These are phyloP conservation scores for Podila epicladia DNA, from an alignment of 192 early-diverging fungal genomes.

Conservation along the genomic window DNA sequence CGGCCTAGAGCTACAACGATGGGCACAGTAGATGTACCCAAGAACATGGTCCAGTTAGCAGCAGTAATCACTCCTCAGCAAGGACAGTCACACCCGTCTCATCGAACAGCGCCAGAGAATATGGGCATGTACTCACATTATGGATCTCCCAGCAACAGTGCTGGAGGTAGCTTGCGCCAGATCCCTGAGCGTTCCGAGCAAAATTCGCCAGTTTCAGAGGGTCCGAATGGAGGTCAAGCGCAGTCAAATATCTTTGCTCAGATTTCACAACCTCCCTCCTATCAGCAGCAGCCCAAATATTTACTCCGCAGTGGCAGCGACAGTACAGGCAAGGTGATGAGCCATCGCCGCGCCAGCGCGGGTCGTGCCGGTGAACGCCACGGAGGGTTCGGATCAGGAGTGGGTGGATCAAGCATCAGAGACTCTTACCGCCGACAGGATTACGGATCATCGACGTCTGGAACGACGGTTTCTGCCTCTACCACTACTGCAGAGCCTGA, in stretches of 20 bases:
- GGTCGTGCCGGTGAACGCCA: not conserved
- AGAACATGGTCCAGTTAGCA: slow-evolving; percentile 51
- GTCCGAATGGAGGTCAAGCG: not conserved
- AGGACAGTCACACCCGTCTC: slow-evolving; percentile 14
- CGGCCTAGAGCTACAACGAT: slow-evolving; percentile 49
- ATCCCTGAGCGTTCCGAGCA: slow-evolving; percentile 47
- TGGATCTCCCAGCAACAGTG: not conserved
- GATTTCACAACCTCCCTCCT: not conserved
- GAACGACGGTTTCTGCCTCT: not conserved
- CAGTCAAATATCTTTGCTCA: not conserved
- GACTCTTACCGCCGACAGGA: not conserved
- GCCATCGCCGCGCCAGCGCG: not conserved
- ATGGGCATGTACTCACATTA: not conserved
- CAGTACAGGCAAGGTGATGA: slow-evolving; percentile 9
- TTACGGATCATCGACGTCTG: not conserved
- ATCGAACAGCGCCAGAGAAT: slow-evolving; percentile 8
- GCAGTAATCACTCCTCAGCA: slow-evolving; percentile 36
- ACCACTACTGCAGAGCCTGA: not conserved
- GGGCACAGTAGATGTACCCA: slow-evolving; percentile 47
- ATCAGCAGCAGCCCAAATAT: slow-evolving; percentile 17
- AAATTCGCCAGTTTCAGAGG: slow-evolving; percentile 31
- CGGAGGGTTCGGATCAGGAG: not conserved
- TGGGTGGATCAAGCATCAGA: not conserved
- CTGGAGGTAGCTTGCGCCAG: slow-evolving; percentile 20
- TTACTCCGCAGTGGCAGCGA: slow-evolving; percentile 36